Base-by-base conservation (phyloP, 2,329 filamentous ascomycete genomes). In the Helminthosporium solani region DNA sequence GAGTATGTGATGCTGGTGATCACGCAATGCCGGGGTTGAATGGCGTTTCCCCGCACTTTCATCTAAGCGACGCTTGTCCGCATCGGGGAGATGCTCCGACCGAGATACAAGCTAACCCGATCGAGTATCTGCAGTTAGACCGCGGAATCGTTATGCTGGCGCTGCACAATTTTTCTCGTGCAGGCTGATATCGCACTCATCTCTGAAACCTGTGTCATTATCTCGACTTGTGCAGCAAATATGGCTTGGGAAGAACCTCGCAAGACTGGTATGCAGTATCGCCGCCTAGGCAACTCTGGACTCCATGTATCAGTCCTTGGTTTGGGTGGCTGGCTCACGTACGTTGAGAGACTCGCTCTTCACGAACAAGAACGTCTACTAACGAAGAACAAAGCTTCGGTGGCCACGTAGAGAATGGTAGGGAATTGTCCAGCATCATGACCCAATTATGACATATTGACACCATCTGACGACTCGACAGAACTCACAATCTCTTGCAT, bases 251-350 rank as follows among this genome's bases (percentile, higher is more conserved):
- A 62, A 54, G 61, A 64, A 54, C 61, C 61, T 27, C 49, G 61
- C 14, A 61, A 62, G 30, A 64, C 61, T n/a, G 61, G 61, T n/a
- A 64, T 64, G 61, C 55, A 85, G 58, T 88, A 88, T 70, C 83
- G 86, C 57, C 82, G 82, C 70, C 78, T 89, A 8, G 86, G 87
- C 58, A 81, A 82, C 38, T 87, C 86, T 9, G 86, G 87, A 40
- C 77, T 90, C 20, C 83, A 89, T 66, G 85, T 90, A 18, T 90
- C 86, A 19, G 79, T 82, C 28, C 85, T 90, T 48, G 84, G 83
- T 8, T 75, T 90, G 5, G 87, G 74, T 42, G 71, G 71, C 44
- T 74, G 70, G 71, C 76, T 90, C 48, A 90, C 87, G 2, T 88
- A 87, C 54, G 86, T 51, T 20, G 8, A 33, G 6, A 21, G 7